Conservation (phyloP, 495 filamentous ascomycete species). For the Amniculicola lignicola region DNA sequence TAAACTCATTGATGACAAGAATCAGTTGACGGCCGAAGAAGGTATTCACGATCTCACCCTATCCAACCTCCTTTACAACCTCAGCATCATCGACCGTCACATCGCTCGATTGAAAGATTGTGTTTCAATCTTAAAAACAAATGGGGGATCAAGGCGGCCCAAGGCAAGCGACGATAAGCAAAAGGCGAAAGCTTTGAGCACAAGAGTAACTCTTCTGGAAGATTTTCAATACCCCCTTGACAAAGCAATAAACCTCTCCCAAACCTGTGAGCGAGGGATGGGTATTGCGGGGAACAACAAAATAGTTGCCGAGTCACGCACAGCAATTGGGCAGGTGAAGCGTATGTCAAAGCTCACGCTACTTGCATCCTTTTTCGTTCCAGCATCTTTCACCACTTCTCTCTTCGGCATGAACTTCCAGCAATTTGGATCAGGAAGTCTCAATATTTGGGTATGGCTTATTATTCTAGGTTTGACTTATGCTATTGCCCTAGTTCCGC, state of each 20-base stretch:
- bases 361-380: constrained; percentile 21
- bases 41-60: not conserved
- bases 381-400: constrained; percentile 8
- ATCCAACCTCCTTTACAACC: not conserved
- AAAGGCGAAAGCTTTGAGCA: not conserved
- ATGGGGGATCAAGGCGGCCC: not conserved
- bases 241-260: not conserved
- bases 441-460: constrained; percentile 43
- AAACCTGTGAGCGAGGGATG: not conserved
- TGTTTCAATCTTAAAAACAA: not conserved
- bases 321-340: constrained; percentile 7
- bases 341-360: constrained; percentile 7
- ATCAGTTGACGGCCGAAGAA: not conserved
- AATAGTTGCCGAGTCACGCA: constrained; percentile 7
- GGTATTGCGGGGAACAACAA: not conserved
- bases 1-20: not conserved
- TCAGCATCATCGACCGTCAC: not conserved
- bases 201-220: not conserved
- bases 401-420: constrained; percentile 20
- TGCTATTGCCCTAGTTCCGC: no score
- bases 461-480: no score
- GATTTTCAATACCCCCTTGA: not conserved
- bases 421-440: not conserved
- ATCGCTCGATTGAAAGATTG: not conserved
- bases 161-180: not conserved